Evolutionary conservation across 2,329 filamentous ascomycete genomes (phyloP).

Genomic region (Colletotrichum caudatum): DNA sequence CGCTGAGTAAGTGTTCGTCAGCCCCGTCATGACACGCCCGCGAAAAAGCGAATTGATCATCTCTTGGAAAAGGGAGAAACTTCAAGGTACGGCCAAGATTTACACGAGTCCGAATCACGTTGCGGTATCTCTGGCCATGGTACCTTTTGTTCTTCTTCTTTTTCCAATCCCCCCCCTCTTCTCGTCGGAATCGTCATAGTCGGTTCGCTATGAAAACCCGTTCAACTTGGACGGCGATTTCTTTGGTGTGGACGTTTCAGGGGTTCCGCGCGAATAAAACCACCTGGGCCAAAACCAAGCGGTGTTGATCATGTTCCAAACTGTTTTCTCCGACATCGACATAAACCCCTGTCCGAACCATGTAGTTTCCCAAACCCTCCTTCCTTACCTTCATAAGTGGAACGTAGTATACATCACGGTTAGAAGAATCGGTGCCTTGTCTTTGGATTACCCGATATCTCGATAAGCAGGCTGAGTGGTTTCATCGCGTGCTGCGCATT

Average conservation of each 20-base stretch:
- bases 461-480: background rate
- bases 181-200: too few species aligned
- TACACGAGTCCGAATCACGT: background rate
- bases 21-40: background rate
- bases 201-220: too few species aligned
- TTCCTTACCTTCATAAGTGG: background rate
- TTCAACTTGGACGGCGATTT: background rate
- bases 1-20: background rate
- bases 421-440: background rate
- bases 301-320: background rate
- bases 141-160: background rate
- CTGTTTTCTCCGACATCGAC: background rate
- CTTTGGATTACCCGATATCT: background rate
- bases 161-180: background rate
- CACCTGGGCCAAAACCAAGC: background rate
- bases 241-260: background rate
- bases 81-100: background rate
- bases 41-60: background rate
- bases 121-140: background rate
- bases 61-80: background rate
- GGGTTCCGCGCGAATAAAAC: background rate
- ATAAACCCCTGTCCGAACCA: background rate
- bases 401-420: background rate
- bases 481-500: background rate
- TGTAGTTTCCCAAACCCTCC: background rate